A percentile compares a stretch with the other conserved stretches of the same genome.
phyloP scores from a whole-genome alignment of 768 basidiomycete genomes.

The Leccinum longicurvipes region DNA sequence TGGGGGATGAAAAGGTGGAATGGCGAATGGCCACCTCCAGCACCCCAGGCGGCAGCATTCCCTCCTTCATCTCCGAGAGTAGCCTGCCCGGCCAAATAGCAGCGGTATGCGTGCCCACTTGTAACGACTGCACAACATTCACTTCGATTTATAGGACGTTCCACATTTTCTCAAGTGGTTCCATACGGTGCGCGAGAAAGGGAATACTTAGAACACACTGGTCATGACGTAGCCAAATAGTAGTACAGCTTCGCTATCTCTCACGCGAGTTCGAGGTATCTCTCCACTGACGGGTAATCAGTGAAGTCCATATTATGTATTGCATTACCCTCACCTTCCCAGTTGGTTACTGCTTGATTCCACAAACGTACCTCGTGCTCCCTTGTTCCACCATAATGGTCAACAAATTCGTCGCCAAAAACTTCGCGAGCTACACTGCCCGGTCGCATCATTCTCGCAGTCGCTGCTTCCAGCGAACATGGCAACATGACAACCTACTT shows the following conservation, averaged over 20 bases:
- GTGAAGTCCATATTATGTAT: conserved; percentile 2
- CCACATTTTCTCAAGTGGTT: conserved; percentile 71
- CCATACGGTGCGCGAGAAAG: conserved; percentile 31
- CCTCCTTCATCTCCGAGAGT: conserved; percentile 58
- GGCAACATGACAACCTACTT: conserved; percentile 71
- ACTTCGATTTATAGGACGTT: conserved; percentile 51
- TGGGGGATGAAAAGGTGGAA: conserved; percentile 61
- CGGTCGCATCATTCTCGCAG: conserved; percentile 71
- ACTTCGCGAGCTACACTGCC: conserved; percentile 83
- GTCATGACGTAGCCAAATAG: background rate
- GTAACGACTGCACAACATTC: background rate
- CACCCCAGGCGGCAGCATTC: conserved; percentile 67
- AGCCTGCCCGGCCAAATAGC: conserved; percentile 63
- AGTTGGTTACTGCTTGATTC: conserved; percentile 88
- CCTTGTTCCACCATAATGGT: conserved; percentile 94
- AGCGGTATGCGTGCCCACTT: conserved; percentile 36
- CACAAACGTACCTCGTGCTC: conserved; percentile 84
- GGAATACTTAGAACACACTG: background rate
- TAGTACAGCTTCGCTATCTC: background rate
- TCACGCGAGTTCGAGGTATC: conserved; percentile 81
- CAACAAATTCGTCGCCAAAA: conserved; percentile 87
- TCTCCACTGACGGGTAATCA: conserved; percentile 55
- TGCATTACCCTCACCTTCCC: conserved; percentile 69
- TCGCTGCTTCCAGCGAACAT: conserved; percentile 74
- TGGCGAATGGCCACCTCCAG: conserved; percentile 83